These are phyloP conservation scores for Vaccinium corymbosum DNA, from an alignment of 148 eudicot species.

Conservation along the genomic window DNA sequence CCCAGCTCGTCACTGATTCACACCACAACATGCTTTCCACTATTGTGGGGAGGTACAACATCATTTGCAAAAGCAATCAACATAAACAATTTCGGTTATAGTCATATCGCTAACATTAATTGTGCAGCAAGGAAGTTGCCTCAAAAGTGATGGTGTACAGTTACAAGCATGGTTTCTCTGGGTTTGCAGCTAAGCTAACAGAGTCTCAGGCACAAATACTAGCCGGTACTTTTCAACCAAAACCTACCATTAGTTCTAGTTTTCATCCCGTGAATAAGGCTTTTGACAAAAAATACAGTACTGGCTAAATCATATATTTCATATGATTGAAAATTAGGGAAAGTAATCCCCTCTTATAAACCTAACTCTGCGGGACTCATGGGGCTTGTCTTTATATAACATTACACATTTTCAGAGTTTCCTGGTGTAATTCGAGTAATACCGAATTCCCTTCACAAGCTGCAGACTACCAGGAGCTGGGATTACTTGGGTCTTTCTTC, in stretches of 20 bases:
- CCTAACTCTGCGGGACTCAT: background rate
- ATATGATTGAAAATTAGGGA: background rate
- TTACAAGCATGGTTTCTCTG: conserved; percentile 28
- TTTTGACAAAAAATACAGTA: background rate
- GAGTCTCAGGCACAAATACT: conserved; percentile 22
- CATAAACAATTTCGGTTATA: background rate
- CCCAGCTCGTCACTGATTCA: conserved; percentile 18
- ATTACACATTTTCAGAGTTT: conserved; percentile 12
- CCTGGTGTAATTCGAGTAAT: conserved; percentile 25
- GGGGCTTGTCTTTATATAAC: background rate
- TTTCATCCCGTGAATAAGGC: background rate
- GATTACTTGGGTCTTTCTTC: conserved; percentile 23
- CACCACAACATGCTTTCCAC: conserved; percentile 24
- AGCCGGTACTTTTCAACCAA: conserved; percentile 13
- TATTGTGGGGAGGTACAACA: conserved; percentile 22
- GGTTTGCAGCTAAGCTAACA: conserved; percentile 28
- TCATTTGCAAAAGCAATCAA: background rate
- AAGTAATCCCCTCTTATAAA: background rate
- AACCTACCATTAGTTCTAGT: background rate
- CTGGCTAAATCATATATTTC: background rate
- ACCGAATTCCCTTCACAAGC: conserved; percentile 21
- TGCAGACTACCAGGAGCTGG: conserved; percentile 30
- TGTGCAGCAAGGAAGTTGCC: conserved; percentile 24
- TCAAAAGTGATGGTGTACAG: conserved; percentile 21
- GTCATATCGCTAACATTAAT: background rate